Evolutionary conservation across 306 rosid species (phyloP), one percentile per base, ranked within the genome.

Genomic region (Vigna mungo): DNA sequence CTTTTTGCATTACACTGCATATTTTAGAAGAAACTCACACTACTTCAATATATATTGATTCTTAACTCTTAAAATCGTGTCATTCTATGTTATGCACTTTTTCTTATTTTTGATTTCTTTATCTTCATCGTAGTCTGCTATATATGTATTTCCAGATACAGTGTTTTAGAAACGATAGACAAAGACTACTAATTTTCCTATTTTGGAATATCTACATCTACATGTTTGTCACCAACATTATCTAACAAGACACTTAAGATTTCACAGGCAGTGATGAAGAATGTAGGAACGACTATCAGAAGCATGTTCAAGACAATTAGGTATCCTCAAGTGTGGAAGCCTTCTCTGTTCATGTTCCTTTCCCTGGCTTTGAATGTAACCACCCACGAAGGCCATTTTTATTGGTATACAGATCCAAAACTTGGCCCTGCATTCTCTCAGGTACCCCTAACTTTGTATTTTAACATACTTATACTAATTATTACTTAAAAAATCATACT

Each of bases 341-440:
- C 97, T 23, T 81, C 97, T 7, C 90, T 92, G 0, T 92, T 71
- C 82, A 88, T 92, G 84, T 90, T 82, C 82, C 87, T 92, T 21
- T 74, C 93, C 60, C 61, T 90, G 74, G 84, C 92, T 72, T 88
- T 92, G 13, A 85, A 79, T 62, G 69, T 88, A 30, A 85, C 85
- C 60, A 90, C 89, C 52, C 97, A 90, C 15, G 96, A 92, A 80
- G 97, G 97, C 23, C 86, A 85, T 51, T 92, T 92, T 73, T 92
- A 90, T 64, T 92, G 97, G 97, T 90, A 92, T 66, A 92, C 97
- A 2, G 93, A 92, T 72, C 46, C 89, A 49, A 88, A 85, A 83
- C 92, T 89, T 0, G 97, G 97, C 52, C 97, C 97, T 74, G 93
- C 90, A 23, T 92, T 92, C 78, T 84, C 93, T 67, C 96, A 92